Conservation (phyloP, 495 filamentous ascomycete genomes). For the Podospora bellae-mahoneyi region DNA sequence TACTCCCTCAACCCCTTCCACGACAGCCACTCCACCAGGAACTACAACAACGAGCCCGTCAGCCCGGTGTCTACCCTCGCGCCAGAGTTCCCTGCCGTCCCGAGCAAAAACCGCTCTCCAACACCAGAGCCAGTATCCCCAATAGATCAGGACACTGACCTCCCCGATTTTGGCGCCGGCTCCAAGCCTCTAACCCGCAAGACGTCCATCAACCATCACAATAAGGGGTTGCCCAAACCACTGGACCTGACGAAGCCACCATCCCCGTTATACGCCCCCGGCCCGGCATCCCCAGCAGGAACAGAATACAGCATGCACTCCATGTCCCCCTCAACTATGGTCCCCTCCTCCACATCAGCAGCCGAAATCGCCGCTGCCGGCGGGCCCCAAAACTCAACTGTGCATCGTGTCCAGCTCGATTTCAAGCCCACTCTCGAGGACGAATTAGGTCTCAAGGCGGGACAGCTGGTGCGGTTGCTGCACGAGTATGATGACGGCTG, state of each 20-base stretch:
- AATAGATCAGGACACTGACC: slow-evolving; percentile 21
- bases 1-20: slow-evolving; percentile 51
- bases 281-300: slow-evolving; percentile 55
- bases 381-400: slow-evolving; percentile 53
- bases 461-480: slow-evolving; percentile 79
- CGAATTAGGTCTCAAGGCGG: slow-evolving; percentile 74
- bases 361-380: slow-evolving; percentile 55
- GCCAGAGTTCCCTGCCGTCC: slow-evolving; percentile 18
- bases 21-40: slow-evolving; percentile 37
- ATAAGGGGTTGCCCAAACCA: slow-evolving; percentile 40
- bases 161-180: slow-evolving; percentile 40
- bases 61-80: slow-evolving; percentile 33
- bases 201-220: slow-evolving; percentile 36
- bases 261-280: slow-evolving; percentile 24
- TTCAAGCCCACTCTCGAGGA: slow-evolving; percentile 92
- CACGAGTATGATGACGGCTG: slow-evolving; percentile 99
- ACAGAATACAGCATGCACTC: slow-evolving; percentile 58
- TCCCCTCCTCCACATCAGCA: slow-evolving; percentile 44
- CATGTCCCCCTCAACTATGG: slow-evolving; percentile 45
- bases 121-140: slow-evolving; percentile 31
- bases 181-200: slow-evolving; percentile 42
- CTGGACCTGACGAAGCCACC: slow-evolving; percentile 49
- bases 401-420: slow-evolving; percentile 92
- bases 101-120: slow-evolving; percentile 31
- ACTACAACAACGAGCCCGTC: slow-evolving; percentile 27